Base-by-base conservation (phyloP, 2,329 filamentous ascomycete species). In the Monosporascus sp. region DNA sequence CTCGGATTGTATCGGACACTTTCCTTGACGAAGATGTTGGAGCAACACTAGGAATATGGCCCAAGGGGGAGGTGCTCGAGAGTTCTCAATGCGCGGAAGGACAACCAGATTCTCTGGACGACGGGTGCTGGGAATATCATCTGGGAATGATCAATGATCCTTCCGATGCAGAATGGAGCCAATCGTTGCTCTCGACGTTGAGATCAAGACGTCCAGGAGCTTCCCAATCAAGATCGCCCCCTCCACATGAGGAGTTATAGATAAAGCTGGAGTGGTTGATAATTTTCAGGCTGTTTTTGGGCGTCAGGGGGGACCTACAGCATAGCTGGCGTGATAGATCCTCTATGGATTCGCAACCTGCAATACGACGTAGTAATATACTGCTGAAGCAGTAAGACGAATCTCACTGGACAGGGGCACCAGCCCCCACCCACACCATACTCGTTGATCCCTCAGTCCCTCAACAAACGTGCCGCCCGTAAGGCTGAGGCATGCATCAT, bases 1-100 rank as follows among this genome's bases (percentile, higher is more conserved):
- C 79, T 2, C 75, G 83, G 55, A 73, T 87, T 52, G 75, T 86
- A 27, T 74, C 81, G 36, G 85, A 88, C 63, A 84, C 77, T 55
- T 88, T 88, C 63, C 71, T 88, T n/a, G 85, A 88, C 62, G 77
- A 79, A 56, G 76, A 80, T 53, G 84, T 86, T 76, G 83, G 84
- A 41, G 84, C 84, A 2, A 71, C 73, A 24, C 58, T 78, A 19
- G 81, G 82, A 0, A 69, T 81, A 56, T 87, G 82, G 82, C 83
- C 83, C 0, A 71, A 58, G 22, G 61, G 59, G 20, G 58, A 62
- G 5, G 69, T 69, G 48, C 61, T 65, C 40, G 65, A 66, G 24
- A 71, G 74, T 20, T 61, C 61, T 52, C 59, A 67, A 48, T 81
- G 76, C 46, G 66, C 61, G 41, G 58, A 59, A 17, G 64, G 60